Base-by-base conservation (phyloP, 352 stramenopile genomes). In the Pythium aristosporum region DNA sequence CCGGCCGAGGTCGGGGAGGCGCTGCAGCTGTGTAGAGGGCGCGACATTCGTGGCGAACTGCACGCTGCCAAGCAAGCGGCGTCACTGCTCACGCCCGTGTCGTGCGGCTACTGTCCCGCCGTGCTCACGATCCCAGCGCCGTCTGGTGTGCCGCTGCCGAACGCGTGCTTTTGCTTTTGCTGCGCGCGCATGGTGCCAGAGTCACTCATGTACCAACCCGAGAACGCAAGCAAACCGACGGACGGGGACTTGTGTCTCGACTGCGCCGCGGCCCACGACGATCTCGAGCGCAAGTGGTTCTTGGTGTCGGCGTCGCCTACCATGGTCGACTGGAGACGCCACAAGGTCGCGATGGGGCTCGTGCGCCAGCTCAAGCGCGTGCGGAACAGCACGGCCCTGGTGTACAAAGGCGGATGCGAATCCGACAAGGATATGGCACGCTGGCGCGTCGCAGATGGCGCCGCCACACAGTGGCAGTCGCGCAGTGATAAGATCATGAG, bases 101-200 rank as follows among this genome's bases (percentile, higher is more conserved):
- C 11, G 6, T 60, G 53, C 28, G 21, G 53, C 12, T 60, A 39
- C 16, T 60, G 53, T 18, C 37, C 53, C 3, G 53, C 53, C 6
- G 42, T 60, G 21, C 53, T 60, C 21, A 41, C 53, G 21, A 60
- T 60, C 20, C 53, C 53, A 8, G 21, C 53, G 9, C 53, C 53
- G 10, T 60, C 53, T 2, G 53, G 53, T 15, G 53, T 60, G 53
- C 53, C 53, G 2, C 28, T 51, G 15, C 53, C 53, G 6, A 60
- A 60, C 39, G 21, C 53, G 41, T 60, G 53, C 18, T 60, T 60
- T 39, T 60, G 53, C 41, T 60, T 60, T 50, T 60, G 53, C 53
- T 60, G 53, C n/a, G 53, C 53, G 16, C 53, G 53, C 10, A 51
- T 60, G 53, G 53, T 60, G 5, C 53, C 53, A 6, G 53, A 60